Evolutionary conservation across 805 yeast genomes (phyloP), one percentile per base, ranked within the genome.

Genomic region (Cyberlindnera samutprakarnensis): DNA sequence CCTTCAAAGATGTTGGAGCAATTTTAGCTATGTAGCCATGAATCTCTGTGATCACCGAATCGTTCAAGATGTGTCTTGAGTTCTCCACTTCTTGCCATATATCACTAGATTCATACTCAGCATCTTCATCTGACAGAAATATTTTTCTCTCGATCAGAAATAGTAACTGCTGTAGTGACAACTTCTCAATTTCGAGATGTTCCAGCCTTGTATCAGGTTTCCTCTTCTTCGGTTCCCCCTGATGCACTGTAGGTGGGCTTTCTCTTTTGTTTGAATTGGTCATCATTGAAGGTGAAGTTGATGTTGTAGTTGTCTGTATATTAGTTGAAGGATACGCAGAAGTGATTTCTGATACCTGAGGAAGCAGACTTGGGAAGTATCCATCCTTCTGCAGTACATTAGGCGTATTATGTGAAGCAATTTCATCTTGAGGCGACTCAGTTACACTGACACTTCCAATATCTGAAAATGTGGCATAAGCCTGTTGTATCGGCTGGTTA

Each of bases 71-170:
- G 23, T 41, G 39, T 4, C 37, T 36, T 2, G 46, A 27, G 23
- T 38, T 44, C 7, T 46, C 43, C 25, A 47, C 38, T 20, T 52
- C 55, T 2, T 42, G 27, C 53, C 55, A 50, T 1, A 43, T 8
- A 23, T 49, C 53, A 28, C 43, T 35, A 1, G 46, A 37, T 14
- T 45, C 50, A 32, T 35, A 44, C 21, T 48, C 53, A 2, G 43
- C 35, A 13, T 46, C 47, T 18, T 53, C 53, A 29, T 60, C 59
- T 7, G 39, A 38, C 12, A 56, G 23, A 0, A 44, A 43, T 14
- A 51, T 38, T 21, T 32, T 30, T 7, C 30, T 24, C 2, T 24
- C n/a, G 2, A 52, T 23, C 8, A 46, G 14, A 0, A 30, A 31
- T 3, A 13, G 19, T 20, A 50, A 31, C 14, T 25, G 30, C 3